A percentile compares a stretch with the other conserved stretches of the same genome.
Evolutionary conservation across 768 basidiomycete genomes (phyloP).

Genomic region (Gloeostereum incarnatum): DNA sequence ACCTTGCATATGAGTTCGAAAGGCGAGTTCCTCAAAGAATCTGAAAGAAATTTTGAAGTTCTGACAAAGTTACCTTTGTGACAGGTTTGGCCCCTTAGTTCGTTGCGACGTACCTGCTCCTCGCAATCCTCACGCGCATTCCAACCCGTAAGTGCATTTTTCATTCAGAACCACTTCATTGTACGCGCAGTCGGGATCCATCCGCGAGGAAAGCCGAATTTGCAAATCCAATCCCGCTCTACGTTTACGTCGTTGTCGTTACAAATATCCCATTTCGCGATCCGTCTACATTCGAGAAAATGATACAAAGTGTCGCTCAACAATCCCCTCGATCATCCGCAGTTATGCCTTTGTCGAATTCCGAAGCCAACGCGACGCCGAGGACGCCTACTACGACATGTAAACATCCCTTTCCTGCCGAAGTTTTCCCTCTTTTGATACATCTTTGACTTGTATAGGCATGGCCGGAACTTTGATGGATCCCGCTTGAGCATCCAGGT

Average conservation of each 20-base stretch:
- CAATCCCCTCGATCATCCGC: slow-evolving; percentile 30
- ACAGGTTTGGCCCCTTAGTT: slow-evolving; percentile 74
- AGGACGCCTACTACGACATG: slow-evolving; percentile 82
- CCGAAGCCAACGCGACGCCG: slow-evolving; percentile 67
- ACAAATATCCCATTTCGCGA: no score
- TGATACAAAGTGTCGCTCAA: slow-evolving; percentile 57
- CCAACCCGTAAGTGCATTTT: slow-evolving; percentile 81
- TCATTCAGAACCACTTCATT: no score
- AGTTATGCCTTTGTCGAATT: slow-evolving; percentile 89
- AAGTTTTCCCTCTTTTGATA: background rate
- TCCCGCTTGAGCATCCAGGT: slow-evolving; percentile 70
- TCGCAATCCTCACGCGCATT: slow-evolving; percentile 61
- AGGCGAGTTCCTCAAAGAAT: slow-evolving; percentile 51
- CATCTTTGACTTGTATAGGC: slow-evolving; percentile 33
- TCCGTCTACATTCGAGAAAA: no score
- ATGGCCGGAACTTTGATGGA: slow-evolving; percentile 68
- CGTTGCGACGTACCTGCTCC: slow-evolving; percentile 89
- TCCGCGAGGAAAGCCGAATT: no score
- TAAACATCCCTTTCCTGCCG: slow-evolving; percentile 20
- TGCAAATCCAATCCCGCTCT: no score
- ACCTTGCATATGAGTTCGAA: slow-evolving; percentile 84
- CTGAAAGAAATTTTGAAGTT: no score
- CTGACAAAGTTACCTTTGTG: no score
- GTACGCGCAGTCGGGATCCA: no score
- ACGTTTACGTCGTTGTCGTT: no score